phyloP scores from a whole-genome alignment of 2,329 filamentous ascomycete species.

The Aotearoamyces nothofagi region DNA sequence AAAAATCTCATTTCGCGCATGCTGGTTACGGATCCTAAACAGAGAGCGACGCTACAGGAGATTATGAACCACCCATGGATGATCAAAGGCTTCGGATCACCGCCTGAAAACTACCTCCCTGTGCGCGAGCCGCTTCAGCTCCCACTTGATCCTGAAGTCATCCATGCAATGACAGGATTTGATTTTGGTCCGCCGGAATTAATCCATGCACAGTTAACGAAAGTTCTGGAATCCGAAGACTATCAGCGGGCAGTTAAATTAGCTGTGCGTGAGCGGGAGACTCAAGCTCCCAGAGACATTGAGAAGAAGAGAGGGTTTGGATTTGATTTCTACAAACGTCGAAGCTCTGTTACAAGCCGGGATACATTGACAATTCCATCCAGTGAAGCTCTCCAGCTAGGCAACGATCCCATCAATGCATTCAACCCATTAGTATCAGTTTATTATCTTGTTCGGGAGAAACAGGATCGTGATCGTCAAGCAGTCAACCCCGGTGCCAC shows the following conservation, averaged over 20 bases:
- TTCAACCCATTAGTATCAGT: conserved; percentile 86
- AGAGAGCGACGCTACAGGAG: conserved; percentile 74
- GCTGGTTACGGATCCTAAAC: conserved; percentile 85
- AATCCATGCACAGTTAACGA: conserved; percentile 68
- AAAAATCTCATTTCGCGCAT: conserved; percentile 85
- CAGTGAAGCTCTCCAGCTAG: conserved; percentile 67
- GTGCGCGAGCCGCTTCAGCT: conserved; percentile 70
- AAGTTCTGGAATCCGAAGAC: conserved; percentile 83
- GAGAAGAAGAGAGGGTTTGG: conserved; percentile 78
- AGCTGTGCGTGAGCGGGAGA: conserved; percentile 50
- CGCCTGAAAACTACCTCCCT: conserved; percentile 82
- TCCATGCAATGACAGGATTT: conserved; percentile 93
- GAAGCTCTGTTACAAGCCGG: conserved; percentile 76
- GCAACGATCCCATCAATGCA: conserved; percentile 79
- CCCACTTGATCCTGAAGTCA: conserved; percentile 68
- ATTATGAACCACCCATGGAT: conserved; percentile 96
- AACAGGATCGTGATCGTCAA: conserved; percentile 60
- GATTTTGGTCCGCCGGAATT: conserved; percentile 83
- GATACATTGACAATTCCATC: conserved; percentile 80
- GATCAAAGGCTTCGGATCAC: conserved; percentile 72
- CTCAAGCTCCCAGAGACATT: conserved; percentile 39
- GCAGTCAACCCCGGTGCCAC: conserved; percentile 43
- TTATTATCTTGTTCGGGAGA: conserved; percentile 93
- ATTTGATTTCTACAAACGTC: conserved; percentile 93
- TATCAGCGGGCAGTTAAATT: conserved; percentile 75